phyloP scores from a whole-genome alignment of 2,329 filamentous ascomycete species.

The Drechslerella dactyloides region DNA sequence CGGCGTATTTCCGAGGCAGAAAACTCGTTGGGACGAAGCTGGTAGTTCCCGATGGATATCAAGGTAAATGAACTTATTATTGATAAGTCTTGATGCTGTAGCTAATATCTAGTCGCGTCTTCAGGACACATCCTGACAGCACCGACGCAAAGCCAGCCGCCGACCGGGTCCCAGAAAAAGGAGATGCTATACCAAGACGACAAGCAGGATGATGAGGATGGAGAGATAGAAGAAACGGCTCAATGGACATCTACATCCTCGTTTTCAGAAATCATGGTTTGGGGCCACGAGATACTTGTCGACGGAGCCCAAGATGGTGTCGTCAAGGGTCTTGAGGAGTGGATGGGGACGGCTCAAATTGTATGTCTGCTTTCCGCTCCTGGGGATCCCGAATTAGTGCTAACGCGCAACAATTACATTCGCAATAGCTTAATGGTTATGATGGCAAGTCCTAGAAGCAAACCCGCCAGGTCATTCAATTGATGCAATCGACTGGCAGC shows the following conservation, averaged over 20 bases:
- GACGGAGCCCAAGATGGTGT: slow-evolving; percentile 39
- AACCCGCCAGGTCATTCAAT: neutral
- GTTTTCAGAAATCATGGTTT: slow-evolving; percentile 42
- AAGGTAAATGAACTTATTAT: slow-evolving; percentile 15
- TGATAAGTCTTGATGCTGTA: neutral
- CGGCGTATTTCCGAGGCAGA: slow-evolving; percentile 42
- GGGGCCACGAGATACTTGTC: slow-evolving; percentile 38
- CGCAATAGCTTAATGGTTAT: slow-evolving; percentile 23
- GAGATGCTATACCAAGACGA: slow-evolving; percentile 39
- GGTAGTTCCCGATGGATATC: slow-evolving; percentile 39
- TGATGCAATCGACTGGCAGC: too few species aligned
- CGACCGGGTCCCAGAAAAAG: slow-evolving; percentile 23
- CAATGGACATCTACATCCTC: slow-evolving; percentile 31
- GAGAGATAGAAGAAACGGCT: slow-evolving; percentile 13
- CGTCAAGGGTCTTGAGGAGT: slow-evolving; percentile 40
- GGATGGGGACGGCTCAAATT: slow-evolving; percentile 31
- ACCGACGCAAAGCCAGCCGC: slow-evolving; percentile 3
- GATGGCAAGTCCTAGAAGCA: neutral
- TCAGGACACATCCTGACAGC: slow-evolving; percentile 24
- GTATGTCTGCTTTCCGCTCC: slow-evolving; percentile 8
- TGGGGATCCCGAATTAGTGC: neutral
- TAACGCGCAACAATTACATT: neutral
- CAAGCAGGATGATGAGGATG: slow-evolving; percentile 17
- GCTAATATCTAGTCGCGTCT: neutral
- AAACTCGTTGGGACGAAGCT: slow-evolving; percentile 40